Evolutionary conservation across 139 green algal species (phyloP).

Genomic region (Chlorella sp.): DNA sequence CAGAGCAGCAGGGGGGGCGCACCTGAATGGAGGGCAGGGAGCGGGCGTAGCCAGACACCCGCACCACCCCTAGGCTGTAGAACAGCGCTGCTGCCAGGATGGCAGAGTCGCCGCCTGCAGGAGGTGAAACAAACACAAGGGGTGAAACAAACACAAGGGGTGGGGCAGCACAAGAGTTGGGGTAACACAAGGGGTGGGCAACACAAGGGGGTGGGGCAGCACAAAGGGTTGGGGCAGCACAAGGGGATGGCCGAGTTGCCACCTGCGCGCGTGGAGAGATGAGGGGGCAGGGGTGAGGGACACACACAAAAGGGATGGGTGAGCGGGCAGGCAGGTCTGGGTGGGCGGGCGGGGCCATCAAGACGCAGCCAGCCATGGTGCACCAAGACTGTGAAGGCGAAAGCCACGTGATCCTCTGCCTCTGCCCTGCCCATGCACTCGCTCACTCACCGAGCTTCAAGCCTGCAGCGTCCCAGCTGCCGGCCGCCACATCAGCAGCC

Average conservation of each 20-base stretch:
- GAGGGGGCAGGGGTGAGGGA: too few relatives aligned
- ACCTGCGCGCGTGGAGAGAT: too few relatives aligned
- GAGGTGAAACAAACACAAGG: background rate
- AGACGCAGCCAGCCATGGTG: too few relatives aligned
- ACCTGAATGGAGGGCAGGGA: background rate
- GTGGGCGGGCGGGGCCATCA: too few relatives aligned
- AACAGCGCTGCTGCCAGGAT: slow-evolving; percentile 43
- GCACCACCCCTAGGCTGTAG: slow-evolving; percentile 47
- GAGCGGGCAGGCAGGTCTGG: too few relatives aligned
- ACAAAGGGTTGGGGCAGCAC: too few relatives aligned
- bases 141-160: too few relatives aligned
- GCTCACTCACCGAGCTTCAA: background rate
- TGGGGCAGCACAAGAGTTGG: too few relatives aligned
- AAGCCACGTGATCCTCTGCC: background rate
- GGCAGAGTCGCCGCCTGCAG: slow-evolving; percentile 17
- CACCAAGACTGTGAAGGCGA: too few relatives aligned
- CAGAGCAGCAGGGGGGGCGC: background rate
- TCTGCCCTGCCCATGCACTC: background rate
- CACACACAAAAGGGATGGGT: background rate
- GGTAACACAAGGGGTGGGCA: background rate
- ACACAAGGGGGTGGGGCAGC: too few relatives aligned
- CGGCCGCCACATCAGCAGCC: background rate
- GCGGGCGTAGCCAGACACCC: slow-evolving; percentile 40
- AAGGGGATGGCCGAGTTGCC: too few relatives aligned
- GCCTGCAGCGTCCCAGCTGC: background rate